Evolutionary conservation across 140 eudicot genomes (phyloP).

Genomic region (Flaveria floridana): DNA sequence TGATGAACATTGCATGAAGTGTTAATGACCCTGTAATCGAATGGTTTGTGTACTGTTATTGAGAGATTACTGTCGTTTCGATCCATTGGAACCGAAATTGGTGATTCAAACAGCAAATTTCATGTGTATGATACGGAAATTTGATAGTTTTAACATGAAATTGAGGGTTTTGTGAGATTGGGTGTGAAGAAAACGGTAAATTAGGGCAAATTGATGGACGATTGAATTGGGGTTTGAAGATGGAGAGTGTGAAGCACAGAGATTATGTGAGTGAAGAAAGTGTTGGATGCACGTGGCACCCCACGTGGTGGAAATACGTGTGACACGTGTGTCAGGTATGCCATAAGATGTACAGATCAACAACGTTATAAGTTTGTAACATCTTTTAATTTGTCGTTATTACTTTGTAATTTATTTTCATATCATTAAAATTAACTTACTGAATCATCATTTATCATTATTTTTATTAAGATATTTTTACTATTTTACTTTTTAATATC

Average conservation of each 20-base stretch:
- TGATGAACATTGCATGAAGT: constrained; percentile 29
- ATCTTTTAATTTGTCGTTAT: too few relatives aligned
- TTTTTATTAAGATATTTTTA: too few relatives aligned
- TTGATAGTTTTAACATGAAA: constrained; percentile 2
- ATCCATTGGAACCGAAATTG: constrained; percentile 35
- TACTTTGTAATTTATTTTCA: too few relatives aligned
- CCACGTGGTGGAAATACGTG: constrained; percentile 28
- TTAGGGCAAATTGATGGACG: constrained; percentile 22
- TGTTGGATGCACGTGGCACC: constrained; percentile 32
- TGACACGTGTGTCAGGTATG: constrained; percentile 32
- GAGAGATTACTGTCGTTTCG: constrained; percentile 34
- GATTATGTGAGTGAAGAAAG: constrained; percentile 17
- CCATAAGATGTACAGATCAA: neutral
- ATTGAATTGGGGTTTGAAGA: constrained; percentile 28
- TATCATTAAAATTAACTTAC: too few relatives aligned
- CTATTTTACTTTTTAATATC: too few relatives aligned
- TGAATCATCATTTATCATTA: too few relatives aligned
- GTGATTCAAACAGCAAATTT: constrained; percentile 9
- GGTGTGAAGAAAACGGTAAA: constrained; percentile 23
- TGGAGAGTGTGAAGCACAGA: constrained; percentile 16
- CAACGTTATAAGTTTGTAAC: neutral
- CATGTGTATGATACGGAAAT: constrained; percentile 21
- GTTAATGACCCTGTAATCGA: constrained; percentile 27
- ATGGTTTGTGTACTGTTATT: constrained; percentile 23
- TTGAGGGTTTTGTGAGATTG: constrained; percentile 8